Percentiles rank a stretch among this genome's conserved stretches.
Conservation (phyloP, 805 yeast species). For the Candida ipomoeae region DNA sequence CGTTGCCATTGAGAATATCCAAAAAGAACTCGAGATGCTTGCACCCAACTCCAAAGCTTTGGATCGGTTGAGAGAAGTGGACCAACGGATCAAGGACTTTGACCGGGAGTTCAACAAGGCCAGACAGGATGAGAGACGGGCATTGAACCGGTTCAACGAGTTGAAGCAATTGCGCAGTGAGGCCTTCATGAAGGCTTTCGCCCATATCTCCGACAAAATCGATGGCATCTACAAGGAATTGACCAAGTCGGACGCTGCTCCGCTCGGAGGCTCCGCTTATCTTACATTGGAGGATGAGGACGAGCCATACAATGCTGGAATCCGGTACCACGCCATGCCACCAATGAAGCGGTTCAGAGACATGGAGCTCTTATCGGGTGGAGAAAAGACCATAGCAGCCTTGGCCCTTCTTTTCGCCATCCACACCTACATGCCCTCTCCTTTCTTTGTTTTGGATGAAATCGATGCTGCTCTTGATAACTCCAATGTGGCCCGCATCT, state of each 20-base stretch:
- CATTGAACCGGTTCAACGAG: constrained; percentile 52
- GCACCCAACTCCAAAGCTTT: constrained; percentile 82
- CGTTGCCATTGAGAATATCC: constrained; percentile 30
- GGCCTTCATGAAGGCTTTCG: constrained; percentile 66
- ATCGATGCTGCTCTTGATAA: constrained; percentile 97
- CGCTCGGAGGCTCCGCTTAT: constrained; percentile 92
- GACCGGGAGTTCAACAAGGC: constrained; percentile 63
- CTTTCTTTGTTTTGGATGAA: constrained; percentile 93
- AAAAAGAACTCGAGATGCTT: constrained; percentile 42
- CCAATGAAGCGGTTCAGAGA: constrained; percentile 91
- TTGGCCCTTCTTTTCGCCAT: constrained; percentile 86
- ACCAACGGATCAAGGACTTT: constrained; percentile 51
- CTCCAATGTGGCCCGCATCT: constrained; percentile 79
- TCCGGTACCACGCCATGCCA: constrained; percentile 92
- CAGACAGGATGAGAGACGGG: constrained; percentile 54
- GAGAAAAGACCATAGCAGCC: constrained; percentile 96
- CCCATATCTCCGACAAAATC: constrained; percentile 68
- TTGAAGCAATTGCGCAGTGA: constrained; percentile 58
- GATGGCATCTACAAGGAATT: constrained; percentile 81
- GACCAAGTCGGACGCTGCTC: constrained; percentile 64
- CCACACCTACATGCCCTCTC: constrained; percentile 88
- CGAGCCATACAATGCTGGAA: constrained; percentile 80
- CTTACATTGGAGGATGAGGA: constrained; percentile 83
- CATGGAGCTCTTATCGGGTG: constrained; percentile 91
- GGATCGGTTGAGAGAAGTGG: constrained; percentile 69